A percentile compares a stretch with the other conserved stretches of the same genome.
phyloP scores from a whole-genome alignment of 371 early-diverging fungal genomes.

The Mortierella sp. region DNA sequence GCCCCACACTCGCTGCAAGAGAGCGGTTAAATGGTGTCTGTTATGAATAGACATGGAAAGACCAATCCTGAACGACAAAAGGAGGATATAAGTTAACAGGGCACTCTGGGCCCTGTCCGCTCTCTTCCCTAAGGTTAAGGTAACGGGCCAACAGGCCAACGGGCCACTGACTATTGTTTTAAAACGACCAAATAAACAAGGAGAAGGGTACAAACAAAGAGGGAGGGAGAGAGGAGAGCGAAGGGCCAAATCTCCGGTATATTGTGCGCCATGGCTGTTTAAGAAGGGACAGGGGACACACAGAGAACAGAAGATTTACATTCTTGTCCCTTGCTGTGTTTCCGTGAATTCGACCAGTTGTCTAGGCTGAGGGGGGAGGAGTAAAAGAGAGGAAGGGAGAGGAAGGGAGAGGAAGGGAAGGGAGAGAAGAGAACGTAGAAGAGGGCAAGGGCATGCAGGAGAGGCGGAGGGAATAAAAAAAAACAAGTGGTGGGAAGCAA shows the following conservation, averaged over 20 bases:
- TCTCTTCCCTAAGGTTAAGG: background rate
- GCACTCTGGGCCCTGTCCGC: background rate
- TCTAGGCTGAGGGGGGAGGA: constrained; percentile 3
- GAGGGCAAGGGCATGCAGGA: background rate
- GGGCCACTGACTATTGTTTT: background rate
- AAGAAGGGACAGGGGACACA: background rate
- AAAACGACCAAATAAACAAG: background rate
- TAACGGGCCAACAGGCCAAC: too few relatives aligned
- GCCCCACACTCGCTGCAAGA: too few relatives aligned
- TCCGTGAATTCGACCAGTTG: background rate
- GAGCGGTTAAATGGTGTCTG: too few relatives aligned
- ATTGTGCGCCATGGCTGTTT: background rate
- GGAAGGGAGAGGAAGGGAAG: constrained; percentile 11
- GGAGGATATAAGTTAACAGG: constrained; percentile 1
- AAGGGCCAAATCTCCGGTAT: background rate
- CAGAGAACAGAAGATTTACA: background rate
- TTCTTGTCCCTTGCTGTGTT: constrained; percentile 3
- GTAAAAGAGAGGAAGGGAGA: background rate
- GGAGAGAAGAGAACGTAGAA: constrained; percentile 1
- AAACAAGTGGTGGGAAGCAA: background rate
- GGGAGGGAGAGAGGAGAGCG: too few relatives aligned
- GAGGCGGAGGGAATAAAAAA: constrained; percentile 12
- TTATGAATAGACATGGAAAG: too few relatives aligned
- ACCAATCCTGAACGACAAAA: background rate
- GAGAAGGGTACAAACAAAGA: background rate